Percentiles rank a stretch among this genome's conserved stretches.
phyloP scores from a whole-genome alignment of 371 early-diverging fungal species.

The Capniomyces stellatus region DNA sequence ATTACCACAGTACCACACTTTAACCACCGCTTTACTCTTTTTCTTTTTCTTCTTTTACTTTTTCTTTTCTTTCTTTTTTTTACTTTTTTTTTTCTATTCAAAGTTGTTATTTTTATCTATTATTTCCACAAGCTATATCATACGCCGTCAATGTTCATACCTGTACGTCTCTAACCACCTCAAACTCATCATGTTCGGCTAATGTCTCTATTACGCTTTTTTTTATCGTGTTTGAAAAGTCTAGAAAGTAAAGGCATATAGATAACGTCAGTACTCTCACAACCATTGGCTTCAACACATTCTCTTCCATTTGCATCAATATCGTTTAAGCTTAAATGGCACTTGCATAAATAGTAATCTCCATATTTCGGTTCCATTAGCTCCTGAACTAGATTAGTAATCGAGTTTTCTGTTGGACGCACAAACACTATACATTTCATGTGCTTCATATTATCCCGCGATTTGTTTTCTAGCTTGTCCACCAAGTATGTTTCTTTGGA shows the following conservation, averaged over 20 bases:
- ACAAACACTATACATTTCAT: slow-evolving; percentile 84
- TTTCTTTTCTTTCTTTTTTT: background rate
- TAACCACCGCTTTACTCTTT: background rate
- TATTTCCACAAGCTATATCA: no score
- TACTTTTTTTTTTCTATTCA: background rate
- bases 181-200: slow-evolving; percentile 88
- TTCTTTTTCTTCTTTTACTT: background rate
- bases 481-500: slow-evolving; percentile 84
- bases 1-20: no score
- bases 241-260: background rate
- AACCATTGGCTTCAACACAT: no score
- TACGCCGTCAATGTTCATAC: slow-evolving; percentile 12
- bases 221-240: slow-evolving; percentile 76
- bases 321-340: background rate
- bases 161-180: slow-evolving; percentile 83
- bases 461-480: slow-evolving; percentile 69
- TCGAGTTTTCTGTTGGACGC: slow-evolving; percentile 62
- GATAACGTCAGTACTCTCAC: no score
- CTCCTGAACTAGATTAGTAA: slow-evolving; percentile 73
- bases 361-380: slow-evolving; percentile 77
- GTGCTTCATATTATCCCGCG: slow-evolving; percentile 79
- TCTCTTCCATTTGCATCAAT: no score
- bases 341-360: slow-evolving; percentile 65
- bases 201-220: slow-evolving; percentile 78
- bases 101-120: background rate